These are phyloP conservation scores for Cynara cardunculus DNA, from an alignment of 129 eudicot genomes.

Conservation along the genomic window DNA sequence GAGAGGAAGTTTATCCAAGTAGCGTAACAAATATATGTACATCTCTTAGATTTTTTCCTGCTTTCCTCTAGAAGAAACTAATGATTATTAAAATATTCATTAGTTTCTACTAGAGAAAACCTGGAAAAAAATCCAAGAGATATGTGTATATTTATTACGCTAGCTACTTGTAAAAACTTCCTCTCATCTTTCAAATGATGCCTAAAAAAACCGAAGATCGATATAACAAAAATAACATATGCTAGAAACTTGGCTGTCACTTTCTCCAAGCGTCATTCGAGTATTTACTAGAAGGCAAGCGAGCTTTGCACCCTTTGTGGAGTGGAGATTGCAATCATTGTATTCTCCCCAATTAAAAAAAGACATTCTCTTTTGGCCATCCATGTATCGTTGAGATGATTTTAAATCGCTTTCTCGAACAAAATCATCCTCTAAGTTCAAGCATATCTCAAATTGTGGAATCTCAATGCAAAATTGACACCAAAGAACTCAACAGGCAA, in stretches of 20 bases:
- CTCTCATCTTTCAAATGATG: too few relatives aligned
- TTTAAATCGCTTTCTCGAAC: background rate
- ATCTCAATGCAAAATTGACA: background rate
- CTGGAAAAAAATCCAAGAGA: background rate
- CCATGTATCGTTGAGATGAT: background rate
- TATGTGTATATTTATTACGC: too few relatives aligned
- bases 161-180: too few relatives aligned
- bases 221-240: too few relatives aligned
- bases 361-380: background rate
- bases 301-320: slow-evolving; percentile 15
- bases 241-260: background rate
- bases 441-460: background rate
- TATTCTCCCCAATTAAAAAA: background rate
- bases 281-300: background rate
- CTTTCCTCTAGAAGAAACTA: too few relatives aligned
- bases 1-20: too few relatives aligned
- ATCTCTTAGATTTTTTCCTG: too few relatives aligned
- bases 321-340: background rate
- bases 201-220: too few relatives aligned
- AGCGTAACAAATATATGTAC: too few relatives aligned
- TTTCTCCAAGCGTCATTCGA: background rate
- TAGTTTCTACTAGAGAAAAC: background rate
- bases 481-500: background rate
- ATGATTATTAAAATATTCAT: too few relatives aligned
- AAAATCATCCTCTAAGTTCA: background rate